A percentile compares a stretch with the other conserved stretches of the same genome.
Conservation (phyloP, 2,329 filamentous ascomycete genomes). For the Paraphaeosphaeria minitans region DNA sequence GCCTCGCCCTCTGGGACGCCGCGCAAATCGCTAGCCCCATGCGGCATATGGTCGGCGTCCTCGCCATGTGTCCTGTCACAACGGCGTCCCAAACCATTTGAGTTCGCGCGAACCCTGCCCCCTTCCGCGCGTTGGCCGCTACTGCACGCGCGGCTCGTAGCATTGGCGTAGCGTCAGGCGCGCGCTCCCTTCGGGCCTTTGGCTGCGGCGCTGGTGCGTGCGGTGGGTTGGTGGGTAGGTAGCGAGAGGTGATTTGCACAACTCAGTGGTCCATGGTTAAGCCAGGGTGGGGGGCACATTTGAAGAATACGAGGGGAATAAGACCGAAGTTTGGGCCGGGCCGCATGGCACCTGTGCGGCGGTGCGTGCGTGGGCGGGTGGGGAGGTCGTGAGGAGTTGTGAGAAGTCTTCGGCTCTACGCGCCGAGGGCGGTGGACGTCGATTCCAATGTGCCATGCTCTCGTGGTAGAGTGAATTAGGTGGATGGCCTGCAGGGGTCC, state of each 20-base stretch:
- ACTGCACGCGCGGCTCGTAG: constrained; percentile 4
- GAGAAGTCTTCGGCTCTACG: too few species aligned
- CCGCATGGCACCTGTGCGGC: not conserved
- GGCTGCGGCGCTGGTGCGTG: not conserved
- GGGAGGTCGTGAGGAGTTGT: too few species aligned
- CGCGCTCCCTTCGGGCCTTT: not conserved
- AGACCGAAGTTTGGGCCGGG: not conserved
- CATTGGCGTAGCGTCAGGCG: not conserved
- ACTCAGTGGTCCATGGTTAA: not conserved
- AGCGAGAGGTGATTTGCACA: not conserved
- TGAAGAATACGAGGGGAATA: not conserved
- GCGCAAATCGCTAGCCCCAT: not conserved
- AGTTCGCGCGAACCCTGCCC: not conserved
- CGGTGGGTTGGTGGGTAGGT: too few species aligned
- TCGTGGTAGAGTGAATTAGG: too few species aligned
- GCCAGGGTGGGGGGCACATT: too few species aligned
- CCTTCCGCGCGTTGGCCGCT: not conserved
- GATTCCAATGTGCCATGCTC: too few species aligned
- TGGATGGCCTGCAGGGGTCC: too few species aligned
- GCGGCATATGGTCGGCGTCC: not conserved
- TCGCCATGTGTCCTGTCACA: not conserved
- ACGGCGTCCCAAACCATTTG: not conserved
- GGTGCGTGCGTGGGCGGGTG: not conserved
- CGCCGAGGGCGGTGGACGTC: too few species aligned
- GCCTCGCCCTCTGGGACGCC: not conserved